Conservation (phyloP, 2,329 filamentous ascomycete species). For the Dactylellina sp. region DNA sequence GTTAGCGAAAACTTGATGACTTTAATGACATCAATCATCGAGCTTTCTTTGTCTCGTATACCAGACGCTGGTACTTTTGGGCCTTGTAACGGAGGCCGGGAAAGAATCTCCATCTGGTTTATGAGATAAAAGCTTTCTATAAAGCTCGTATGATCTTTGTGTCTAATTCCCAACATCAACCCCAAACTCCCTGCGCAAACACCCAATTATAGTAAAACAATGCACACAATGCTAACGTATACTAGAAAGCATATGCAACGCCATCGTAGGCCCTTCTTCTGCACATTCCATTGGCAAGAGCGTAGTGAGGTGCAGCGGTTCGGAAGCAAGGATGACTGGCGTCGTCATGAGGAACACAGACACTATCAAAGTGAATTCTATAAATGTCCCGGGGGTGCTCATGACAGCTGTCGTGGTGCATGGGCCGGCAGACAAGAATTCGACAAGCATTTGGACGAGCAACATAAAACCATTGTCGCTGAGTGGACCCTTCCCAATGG, state of each 20-base stretch:
- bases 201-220: conserved; percentile 1
- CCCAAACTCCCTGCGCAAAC: background rate
- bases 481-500: conserved; percentile 56
- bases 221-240: conserved; percentile 28
- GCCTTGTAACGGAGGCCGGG: too few relatives aligned
- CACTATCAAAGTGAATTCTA: conserved; percentile 79
- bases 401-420: conserved; percentile 28
- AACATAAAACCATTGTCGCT: conserved; percentile 64
- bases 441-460: conserved; percentile 70
- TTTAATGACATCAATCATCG: too few relatives aligned
- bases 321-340: conserved; percentile 96
- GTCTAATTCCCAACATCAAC: background rate
- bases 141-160: too few relatives aligned
- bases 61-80: too few relatives aligned
- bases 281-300: conserved; percentile 74
- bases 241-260: conserved; percentile 84
- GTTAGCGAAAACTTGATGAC: too few relatives aligned
- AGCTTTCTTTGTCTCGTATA: too few relatives aligned
- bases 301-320: conserved; percentile 73
- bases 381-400: conserved; percentile 71
- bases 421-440: conserved; percentile 64
- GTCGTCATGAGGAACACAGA: conserved; percentile 85
- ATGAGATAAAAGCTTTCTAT: too few relatives aligned
- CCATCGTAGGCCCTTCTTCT: conserved; percentile 83
- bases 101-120: too few relatives aligned